phyloP scores from a whole-genome alignment of 352 stramenopile genomes.

The Elongisporangium undulatum region DNA sequence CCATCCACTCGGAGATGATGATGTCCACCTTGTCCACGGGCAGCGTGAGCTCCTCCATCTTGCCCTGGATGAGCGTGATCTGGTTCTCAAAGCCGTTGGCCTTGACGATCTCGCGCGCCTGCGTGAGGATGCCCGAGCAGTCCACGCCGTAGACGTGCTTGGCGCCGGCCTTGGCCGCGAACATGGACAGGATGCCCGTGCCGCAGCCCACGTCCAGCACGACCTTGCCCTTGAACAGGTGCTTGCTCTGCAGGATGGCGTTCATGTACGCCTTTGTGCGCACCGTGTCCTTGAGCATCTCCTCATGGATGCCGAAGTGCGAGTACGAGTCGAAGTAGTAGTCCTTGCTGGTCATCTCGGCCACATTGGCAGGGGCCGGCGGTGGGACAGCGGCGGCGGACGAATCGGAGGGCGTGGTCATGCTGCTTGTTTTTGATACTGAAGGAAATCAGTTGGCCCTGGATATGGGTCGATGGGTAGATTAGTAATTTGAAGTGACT shows the following conservation, averaged over 20 bases:
- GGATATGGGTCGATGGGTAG: neutral
- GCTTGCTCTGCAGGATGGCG: slow-evolving; percentile 94
- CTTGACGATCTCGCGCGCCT: slow-evolving; percentile 94
- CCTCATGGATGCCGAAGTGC: slow-evolving; percentile 98
- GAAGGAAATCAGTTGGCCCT: neutral
- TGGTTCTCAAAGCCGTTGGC: slow-evolving; percentile 91
- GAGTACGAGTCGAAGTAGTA: slow-evolving; percentile 99
- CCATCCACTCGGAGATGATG: slow-evolving; percentile 99
- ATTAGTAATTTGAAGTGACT: neutral
- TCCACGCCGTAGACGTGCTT: slow-evolving; percentile 94
- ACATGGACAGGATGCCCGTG: slow-evolving; percentile 97
- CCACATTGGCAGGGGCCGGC: slow-evolving; percentile 5
- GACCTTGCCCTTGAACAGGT: slow-evolving; percentile 97
- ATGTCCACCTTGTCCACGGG: slow-evolving; percentile 95
- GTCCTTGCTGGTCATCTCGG: slow-evolving; percentile 89
- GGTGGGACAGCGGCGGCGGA: slow-evolving; percentile 14
- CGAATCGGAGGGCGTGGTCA: slow-evolving; percentile 23
- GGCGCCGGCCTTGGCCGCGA: slow-evolving; percentile 91
- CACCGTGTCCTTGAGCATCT: slow-evolving; percentile 98
- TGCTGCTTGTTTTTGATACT: slow-evolving; percentile 6
- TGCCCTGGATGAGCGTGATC: slow-evolving; percentile 95
- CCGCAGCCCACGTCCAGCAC: slow-evolving; percentile 97
- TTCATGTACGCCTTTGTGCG: slow-evolving; percentile 97
- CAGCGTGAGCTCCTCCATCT: slow-evolving; percentile 91
- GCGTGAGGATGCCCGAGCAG: slow-evolving; percentile 92